phyloP scores from a whole-genome alignment of 345 rosid genomes.

The Lepidium africanum region DNA sequence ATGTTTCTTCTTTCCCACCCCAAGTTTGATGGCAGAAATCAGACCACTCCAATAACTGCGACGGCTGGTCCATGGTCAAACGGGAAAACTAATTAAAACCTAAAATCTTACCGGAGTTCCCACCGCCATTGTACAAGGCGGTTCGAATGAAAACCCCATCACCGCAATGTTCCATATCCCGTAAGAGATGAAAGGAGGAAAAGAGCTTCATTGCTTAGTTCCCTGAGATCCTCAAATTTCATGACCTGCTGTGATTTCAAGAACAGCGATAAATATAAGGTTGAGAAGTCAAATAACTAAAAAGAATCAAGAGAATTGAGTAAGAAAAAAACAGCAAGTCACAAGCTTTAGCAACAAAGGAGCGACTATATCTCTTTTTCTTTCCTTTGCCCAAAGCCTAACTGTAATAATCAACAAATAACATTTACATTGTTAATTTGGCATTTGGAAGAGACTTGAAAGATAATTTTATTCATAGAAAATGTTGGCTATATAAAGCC shows the following conservation, averaged over 20 bases:
- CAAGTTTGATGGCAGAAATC: neutral
- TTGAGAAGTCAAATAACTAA: no score
- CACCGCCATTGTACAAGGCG: slow-evolving; percentile 12
- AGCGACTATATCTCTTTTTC: neutral
- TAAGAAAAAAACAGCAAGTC: no score
- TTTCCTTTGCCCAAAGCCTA: neutral
- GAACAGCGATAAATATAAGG: neutral
- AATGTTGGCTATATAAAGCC: no score
- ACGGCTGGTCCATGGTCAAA: slow-evolving; percentile 21
- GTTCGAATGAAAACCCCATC: no score
- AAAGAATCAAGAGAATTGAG: no score
- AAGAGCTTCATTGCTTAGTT: neutral
- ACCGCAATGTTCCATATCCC: no score
- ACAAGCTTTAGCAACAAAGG: no score
- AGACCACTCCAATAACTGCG: neutral
- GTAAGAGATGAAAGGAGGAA: neutral
- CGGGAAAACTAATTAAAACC: slow-evolving; percentile 13
- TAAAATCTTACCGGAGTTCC: slow-evolving; percentile 62
- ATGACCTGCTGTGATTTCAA: neutral
- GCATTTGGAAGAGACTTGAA: no score
- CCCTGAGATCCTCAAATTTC: neutral
- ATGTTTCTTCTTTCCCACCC: neutral
- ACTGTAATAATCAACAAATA: neutral
- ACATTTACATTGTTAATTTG: neutral
- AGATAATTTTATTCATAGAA: no score